These are phyloP conservation scores for Prunus mume DNA, from an alignment of 306 rosid species.

Conservation along the genomic window DNA sequence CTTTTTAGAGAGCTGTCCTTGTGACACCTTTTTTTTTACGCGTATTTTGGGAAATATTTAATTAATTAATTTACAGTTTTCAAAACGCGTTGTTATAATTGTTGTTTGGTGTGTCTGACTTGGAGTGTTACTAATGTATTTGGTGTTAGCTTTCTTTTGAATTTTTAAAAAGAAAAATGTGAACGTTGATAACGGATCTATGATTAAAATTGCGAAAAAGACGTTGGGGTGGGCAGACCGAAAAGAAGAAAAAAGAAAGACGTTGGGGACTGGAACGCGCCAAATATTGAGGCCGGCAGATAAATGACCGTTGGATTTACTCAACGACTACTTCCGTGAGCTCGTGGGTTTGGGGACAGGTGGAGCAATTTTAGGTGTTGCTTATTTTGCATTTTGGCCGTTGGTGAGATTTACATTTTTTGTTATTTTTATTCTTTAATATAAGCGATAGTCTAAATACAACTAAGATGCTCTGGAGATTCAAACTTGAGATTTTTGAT, in stretches of 20 bases:
- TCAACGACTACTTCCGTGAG: slow-evolving; percentile 27
- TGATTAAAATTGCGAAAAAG: not conserved
- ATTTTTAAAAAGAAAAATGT: not conserved
- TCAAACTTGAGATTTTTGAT: rapidly evolving
- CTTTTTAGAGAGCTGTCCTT: slow-evolving; percentile 13
- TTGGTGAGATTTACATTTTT: not conserved
- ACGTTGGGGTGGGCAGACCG: slow-evolving; percentile 22
- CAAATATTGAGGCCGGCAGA: slow-evolving; percentile 24
- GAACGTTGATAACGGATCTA: not conserved
- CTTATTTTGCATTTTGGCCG: not conserved
- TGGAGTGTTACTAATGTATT: not conserved
- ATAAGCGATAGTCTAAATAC: rapidly evolving
- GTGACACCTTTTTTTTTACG: slow-evolving; percentile 11
- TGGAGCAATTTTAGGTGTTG: not conserved
- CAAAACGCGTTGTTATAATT: slow-evolving; percentile 5
- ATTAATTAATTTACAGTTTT: not conserved
- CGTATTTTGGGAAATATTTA: slow-evolving; percentile 10
- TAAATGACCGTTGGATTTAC: slow-evolving; percentile 25
- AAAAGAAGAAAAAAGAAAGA: not conserved
- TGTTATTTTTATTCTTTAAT: not conserved
- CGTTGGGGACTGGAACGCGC: slow-evolving; percentile 34
- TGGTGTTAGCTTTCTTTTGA: not conserved
- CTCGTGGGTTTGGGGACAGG: not conserved
- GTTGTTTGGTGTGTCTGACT: not conserved
- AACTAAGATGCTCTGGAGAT: rapidly evolving